Percentiles rank a stretch among this genome's conserved stretches.
Evolutionary conservation across 1,284 basidiomycete genomes (phyloP).

Genomic region (Sutorius eximius): DNA sequence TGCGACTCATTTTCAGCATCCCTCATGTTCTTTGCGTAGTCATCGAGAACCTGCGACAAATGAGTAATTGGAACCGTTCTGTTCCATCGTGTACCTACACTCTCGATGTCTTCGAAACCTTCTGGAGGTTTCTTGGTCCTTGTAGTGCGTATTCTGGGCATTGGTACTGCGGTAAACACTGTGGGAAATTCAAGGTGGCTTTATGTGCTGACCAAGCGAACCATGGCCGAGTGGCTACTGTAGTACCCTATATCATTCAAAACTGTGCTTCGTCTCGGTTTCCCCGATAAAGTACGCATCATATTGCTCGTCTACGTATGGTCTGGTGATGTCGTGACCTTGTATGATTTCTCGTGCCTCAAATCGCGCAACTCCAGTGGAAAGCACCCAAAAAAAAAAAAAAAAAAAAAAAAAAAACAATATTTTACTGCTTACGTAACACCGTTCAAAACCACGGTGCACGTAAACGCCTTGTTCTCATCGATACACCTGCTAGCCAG

Average conservation of each 20-base stretch:
- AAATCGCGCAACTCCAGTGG: background rate
- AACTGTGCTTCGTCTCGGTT: background rate
- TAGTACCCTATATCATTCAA: too few relatives aligned
- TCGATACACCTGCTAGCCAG: conserved; percentile 16
- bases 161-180: conserved; percentile 38
- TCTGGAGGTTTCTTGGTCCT: conserved; percentile 96
- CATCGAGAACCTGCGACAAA: conserved; percentile 74
- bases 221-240: too few relatives aligned
- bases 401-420: background rate
- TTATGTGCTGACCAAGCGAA: conserved; percentile 14
- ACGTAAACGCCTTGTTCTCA: conserved; percentile 11
- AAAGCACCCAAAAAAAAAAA: background rate
- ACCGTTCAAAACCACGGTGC: conserved; percentile 12
- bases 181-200: conserved; percentile 20
- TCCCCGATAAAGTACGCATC: background rate
- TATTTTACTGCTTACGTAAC: conserved; percentile 26
- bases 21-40: conserved; percentile 95
- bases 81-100: conserved; percentile 42
- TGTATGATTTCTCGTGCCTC: background rate
- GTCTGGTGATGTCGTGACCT: background rate
- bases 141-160: conserved; percentile 95
- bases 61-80: conserved; percentile 6
- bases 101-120: conserved; percentile 95
- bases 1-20: conserved; percentile 97
- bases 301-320: background rate